phyloP scores from a whole-genome alignment of 148 eudicot species.

The Nepenthes mirabilis region DNA sequence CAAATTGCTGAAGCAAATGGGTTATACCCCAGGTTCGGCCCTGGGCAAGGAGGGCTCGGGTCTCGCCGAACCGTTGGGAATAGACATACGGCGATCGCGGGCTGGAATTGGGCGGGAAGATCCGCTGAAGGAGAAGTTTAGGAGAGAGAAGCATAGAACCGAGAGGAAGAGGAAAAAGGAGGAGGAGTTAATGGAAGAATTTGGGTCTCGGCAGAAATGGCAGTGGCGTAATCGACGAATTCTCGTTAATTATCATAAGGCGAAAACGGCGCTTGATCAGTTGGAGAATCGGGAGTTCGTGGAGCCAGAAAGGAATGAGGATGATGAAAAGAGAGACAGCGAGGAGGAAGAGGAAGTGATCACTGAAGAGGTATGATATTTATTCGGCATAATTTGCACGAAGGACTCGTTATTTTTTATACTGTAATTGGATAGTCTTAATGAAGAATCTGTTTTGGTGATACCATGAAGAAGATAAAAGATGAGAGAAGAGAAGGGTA shows the following conservation, averaged over 20 bases:
- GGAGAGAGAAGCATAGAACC: conserved; percentile 35
- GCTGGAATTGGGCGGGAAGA: conserved; percentile 81
- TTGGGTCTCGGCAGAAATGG: conserved; percentile 51
- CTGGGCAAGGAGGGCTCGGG: conserved; percentile 72
- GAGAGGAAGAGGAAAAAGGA: conserved; percentile 35
- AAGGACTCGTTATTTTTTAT: neutral
- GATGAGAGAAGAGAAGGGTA: too few species aligned
- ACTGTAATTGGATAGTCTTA: neutral
- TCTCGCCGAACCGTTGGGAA: conserved; percentile 50
- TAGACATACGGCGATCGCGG: conserved; percentile 65
- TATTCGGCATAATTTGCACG: neutral
- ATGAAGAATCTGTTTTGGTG: too few species aligned
- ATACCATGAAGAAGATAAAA: too few species aligned
- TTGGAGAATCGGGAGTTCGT: conserved; percentile 69
- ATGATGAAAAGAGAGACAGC: conserved; percentile 35
- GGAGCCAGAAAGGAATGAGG: conserved; percentile 26
- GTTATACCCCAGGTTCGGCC: conserved; percentile 67
- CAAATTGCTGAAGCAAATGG: conserved; percentile 72
- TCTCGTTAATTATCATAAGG: conserved; percentile 42
- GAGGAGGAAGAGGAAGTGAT: conserved; percentile 56
- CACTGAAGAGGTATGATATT: conserved; percentile 63
- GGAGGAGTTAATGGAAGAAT: conserved; percentile 47
- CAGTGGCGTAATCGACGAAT: conserved; percentile 53
- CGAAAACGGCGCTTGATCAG: conserved; percentile 57
- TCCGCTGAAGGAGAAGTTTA: conserved; percentile 50